Base-by-base conservation (phyloP, 257 asterid genomes). In the Solanum neorickii region DNA sequence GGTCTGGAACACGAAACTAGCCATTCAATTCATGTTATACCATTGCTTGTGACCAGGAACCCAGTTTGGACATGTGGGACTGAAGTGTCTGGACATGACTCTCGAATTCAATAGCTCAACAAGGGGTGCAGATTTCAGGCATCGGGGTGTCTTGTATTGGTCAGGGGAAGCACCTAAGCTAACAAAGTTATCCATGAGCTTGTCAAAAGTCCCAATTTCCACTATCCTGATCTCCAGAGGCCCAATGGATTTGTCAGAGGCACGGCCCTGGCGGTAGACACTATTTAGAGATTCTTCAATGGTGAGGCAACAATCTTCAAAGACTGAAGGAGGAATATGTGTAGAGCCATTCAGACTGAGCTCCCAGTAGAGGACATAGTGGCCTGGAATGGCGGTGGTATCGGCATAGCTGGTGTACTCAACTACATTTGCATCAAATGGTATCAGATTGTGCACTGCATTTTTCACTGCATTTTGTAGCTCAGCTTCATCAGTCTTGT, bases 371-470 rank as follows among this genome's bases (percentile, higher is more conserved):
- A 27, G 90, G 8, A 95, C 99, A 69, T 96, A 95, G 83, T 94
- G 98, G 14, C 97, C 98, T 0, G 99, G 99, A 31, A 93, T 88
- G n/a, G 92, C 66, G 2, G 88, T 9, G 3, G 97, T 92, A 83
- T 95, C 95, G 2, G 95, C 99, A 60, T 92, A 94, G 92, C 99
- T 93, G 0, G 99, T 94, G 96, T 95, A 96, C 87, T 96, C 99
- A 2, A 89, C 77, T 18, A 96, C 88, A 9, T 84, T 87, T 0
- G 96, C 94, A 7, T 88, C 94, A 78, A 94, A 96, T 0, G 98
- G 98, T 65, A 74, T 73, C 33, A 95, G 91, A 47, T 95, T 95
- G 12, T 73, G 88, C 35, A 88, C 85, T 0, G 99, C 98, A 65
- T 52, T 16, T 52, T 52, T 89, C 27, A 89, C 87, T 0, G 99